Conservation (phyloP, 176 grass and related monocot genomes). For the Musa beccarii region DNA sequence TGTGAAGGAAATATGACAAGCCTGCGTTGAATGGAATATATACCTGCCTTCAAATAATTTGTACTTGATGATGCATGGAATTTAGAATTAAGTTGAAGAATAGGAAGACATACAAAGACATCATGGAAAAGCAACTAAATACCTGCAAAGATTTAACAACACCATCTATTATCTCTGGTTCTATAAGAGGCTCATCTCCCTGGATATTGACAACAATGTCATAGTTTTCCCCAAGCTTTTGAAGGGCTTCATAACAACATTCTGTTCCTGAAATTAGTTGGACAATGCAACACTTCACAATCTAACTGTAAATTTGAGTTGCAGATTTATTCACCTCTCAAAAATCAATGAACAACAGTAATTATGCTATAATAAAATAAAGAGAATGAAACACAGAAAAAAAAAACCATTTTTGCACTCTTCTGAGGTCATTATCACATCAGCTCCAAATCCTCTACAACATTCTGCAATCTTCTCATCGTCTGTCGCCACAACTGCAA, state of each 20-base stretch:
- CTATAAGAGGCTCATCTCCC: constrained; percentile 83
- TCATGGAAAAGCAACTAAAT: constrained; percentile 25
- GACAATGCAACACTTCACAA: neutral
- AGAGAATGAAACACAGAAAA: constrained; percentile 5
- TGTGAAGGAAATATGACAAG: too few species aligned
- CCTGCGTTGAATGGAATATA: too few species aligned
- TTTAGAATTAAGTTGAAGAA: neutral
- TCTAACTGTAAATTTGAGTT: too few species aligned
- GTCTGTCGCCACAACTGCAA: constrained; percentile 72
- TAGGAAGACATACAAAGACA: constrained; percentile 2
- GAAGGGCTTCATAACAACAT: constrained; percentile 74
- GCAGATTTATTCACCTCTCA: neutral
- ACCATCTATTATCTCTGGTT: constrained; percentile 95
- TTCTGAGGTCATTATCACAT: constrained; percentile 88
- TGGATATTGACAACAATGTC: constrained; percentile 93
- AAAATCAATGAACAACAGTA: neutral
- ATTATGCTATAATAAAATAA: neutral
- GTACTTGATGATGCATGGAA: neutral
- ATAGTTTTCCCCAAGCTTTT: constrained; percentile 54
- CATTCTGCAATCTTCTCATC: constrained; percentile 85
- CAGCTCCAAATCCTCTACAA: constrained; percentile 90
- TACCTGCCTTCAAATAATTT: neutral
- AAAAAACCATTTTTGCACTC: constrained; percentile 70
- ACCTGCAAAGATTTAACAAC: constrained; percentile 89
- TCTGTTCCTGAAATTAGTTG: constrained; percentile 49